phyloP scores from a whole-genome alignment of 1,284 basidiomycete genomes.

The Ustilago lituana region DNA sequence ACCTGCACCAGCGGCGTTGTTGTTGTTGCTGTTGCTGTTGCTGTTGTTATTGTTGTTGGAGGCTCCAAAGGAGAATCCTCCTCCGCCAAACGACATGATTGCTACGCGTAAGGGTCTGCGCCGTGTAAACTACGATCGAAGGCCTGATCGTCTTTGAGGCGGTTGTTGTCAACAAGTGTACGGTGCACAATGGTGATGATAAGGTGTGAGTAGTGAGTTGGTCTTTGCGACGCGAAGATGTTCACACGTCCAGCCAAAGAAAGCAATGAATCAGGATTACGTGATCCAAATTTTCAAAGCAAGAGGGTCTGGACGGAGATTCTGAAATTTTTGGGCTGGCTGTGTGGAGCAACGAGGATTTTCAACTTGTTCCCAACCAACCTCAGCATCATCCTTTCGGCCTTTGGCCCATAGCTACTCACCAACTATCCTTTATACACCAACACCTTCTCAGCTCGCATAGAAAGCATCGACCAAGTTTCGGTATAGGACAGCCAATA shows the following conservation, averaged over 20 bases:
- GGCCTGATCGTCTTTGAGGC: no score
- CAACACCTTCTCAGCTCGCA: no score
- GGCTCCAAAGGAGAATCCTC: conserved; percentile 50
- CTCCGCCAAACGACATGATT: conserved; percentile 51
- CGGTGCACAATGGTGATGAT: not conserved
- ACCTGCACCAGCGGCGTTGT: conserved; percentile 7
- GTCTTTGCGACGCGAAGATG: conserved; percentile 34
- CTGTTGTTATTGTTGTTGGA: conserved; percentile 12
- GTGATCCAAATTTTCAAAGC: conserved; percentile 22
- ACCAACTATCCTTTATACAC: no score
- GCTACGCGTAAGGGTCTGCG: no score
- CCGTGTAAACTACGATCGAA: not conserved
- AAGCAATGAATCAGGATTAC: conserved; percentile 29
- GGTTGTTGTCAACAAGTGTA: not conserved
- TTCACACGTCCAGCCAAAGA: not conserved
- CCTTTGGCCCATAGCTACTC: not conserved
- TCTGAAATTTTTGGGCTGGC: conserved; percentile 14
- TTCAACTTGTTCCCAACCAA: not conserved
- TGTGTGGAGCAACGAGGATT: conserved; percentile 28
- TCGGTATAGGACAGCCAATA: no score
- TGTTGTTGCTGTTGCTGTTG: conserved; percentile 23
- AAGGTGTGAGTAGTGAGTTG: not conserved
- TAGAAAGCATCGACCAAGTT: no score
- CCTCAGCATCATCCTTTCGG: not conserved
- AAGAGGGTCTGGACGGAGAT: no score